Evolutionary conservation across 176 grass and related monocot genomes (phyloP).

Genomic region (Rhynchospora breviuscula): DNA sequence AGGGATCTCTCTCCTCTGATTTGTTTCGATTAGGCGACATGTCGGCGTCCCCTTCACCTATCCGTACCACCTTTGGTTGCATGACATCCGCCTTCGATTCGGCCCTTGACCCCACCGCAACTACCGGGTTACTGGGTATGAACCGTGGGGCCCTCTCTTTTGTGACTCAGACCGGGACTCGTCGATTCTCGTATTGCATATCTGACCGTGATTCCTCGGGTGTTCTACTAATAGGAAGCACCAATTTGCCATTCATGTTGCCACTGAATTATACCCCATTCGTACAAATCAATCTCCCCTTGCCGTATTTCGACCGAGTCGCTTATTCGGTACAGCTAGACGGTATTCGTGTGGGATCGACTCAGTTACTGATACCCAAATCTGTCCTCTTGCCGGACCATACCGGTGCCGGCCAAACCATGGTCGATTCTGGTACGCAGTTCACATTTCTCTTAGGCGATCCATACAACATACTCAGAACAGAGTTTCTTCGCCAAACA

Average conservation of each 20-base stretch:
- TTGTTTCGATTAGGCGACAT: constrained; percentile 53
- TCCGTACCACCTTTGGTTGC: constrained; percentile 74
- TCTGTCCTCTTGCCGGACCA: constrained; percentile 75
- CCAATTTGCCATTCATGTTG: constrained; percentile 57
- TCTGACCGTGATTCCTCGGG: constrained; percentile 83
- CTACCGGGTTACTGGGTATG: constrained; percentile 78
- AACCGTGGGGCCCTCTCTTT: constrained; percentile 82
- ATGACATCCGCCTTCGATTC: constrained; percentile 65
- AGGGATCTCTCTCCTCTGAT: constrained; percentile 72
- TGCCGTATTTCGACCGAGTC: constrained; percentile 92
- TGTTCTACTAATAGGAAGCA: constrained; percentile 77
- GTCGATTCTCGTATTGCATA: constrained; percentile 96
- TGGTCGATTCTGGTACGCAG: constrained; percentile 96
- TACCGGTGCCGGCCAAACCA: constrained; percentile 90
- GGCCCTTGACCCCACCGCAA: constrained; percentile 33
- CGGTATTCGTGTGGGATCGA: constrained; percentile 70
- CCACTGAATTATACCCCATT: constrained; percentile 90
- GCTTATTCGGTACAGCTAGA: constrained; percentile 85
- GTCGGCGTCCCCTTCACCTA: constrained; percentile 23
- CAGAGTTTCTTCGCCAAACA: constrained; percentile 56
- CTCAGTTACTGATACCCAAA: constrained; percentile 45
- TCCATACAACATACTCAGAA: constrained; percentile 56
- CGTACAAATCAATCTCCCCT: constrained; percentile 51
- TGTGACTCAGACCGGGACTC: constrained; percentile 64
- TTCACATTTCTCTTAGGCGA: constrained; percentile 92